These are phyloP conservation scores for Fistulinella prunicolor DNA, from an alignment of 768 basidiomycete genomes.

Conservation along the genomic window DNA sequence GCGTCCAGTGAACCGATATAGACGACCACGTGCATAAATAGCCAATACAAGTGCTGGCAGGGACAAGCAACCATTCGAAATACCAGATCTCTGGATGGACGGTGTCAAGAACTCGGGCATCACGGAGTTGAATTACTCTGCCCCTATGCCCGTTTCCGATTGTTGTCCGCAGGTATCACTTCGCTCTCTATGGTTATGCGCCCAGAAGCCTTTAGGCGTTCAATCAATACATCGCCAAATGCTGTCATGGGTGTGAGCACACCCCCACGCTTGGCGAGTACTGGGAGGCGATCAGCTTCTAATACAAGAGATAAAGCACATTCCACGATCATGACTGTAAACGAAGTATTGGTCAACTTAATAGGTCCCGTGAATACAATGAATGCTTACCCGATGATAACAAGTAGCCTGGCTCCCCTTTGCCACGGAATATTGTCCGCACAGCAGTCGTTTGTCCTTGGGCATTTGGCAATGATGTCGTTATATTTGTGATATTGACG, in stretches of 20 bases:
- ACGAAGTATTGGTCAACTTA: slow-evolving; percentile 1
- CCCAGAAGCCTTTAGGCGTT: slow-evolving; percentile 59
- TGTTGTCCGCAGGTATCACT: slow-evolving; percentile 26
- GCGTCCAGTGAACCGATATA: no score
- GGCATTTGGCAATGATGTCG: slow-evolving; percentile 51
- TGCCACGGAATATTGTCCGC: slow-evolving; percentile 57
- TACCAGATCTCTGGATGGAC: background rate
- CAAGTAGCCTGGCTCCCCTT: slow-evolving; percentile 76
- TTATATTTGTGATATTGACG: slow-evolving; percentile 66
- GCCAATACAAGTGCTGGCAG: no score
- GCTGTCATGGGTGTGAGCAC: slow-evolving; percentile 82
- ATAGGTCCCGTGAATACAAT: background rate
- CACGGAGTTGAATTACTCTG: background rate
- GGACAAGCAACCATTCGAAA: no score
- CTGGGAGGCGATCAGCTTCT: slow-evolving; percentile 52
- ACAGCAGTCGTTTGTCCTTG: slow-evolving; percentile 41
- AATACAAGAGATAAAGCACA: slow-evolving; percentile 70
- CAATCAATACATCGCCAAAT: slow-evolving; percentile 72
- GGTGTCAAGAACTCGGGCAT: no score
- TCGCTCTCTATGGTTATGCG: slow-evolving; percentile 55
- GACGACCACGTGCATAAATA: no score
- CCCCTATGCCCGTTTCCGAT: slow-evolving; percentile 10
- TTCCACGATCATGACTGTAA: slow-evolving; percentile 71
- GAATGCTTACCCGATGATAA: slow-evolving; percentile 8
- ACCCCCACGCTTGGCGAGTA: slow-evolving; percentile 63